These are phyloP conservation scores for Crithidia fasciculata DNA, from an alignment of 208 protist genomes.

Conservation along the genomic window DNA sequence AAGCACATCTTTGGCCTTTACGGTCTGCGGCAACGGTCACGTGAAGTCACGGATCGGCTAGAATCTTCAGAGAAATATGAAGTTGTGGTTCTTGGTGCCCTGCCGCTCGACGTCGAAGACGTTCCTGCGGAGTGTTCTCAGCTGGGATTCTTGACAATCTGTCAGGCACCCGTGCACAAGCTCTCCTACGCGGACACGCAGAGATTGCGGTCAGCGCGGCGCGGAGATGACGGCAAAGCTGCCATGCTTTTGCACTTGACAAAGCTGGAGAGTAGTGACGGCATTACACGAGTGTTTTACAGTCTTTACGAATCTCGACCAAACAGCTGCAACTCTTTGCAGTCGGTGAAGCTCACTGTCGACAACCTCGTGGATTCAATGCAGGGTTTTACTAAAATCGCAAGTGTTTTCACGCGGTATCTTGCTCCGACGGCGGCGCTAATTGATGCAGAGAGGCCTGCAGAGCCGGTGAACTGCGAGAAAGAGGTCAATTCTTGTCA, in stretches of 20 bases:
- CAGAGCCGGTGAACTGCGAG: neutral
- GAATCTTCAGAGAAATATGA: conserved; percentile 31
- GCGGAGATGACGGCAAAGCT: neutral
- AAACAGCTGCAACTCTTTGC: neutral
- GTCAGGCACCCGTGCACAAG: conserved; percentile 58
- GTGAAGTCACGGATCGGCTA: conserved; percentile 42
- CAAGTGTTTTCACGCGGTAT: conserved; percentile 39
- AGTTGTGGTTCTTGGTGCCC: conserved; percentile 41
- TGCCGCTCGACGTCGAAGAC: neutral
- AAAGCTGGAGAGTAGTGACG: neutral
- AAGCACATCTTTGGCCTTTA: conserved; percentile 47
- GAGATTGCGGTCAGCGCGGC: conserved; percentile 12
- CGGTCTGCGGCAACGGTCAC: conserved; percentile 37
- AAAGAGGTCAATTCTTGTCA: neutral
- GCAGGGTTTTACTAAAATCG: conserved; percentile 53
- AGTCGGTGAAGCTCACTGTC: conserved; percentile 43
- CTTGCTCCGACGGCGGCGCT: neutral
- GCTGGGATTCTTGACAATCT: conserved; percentile 48
- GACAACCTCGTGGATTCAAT: conserved; percentile 73
- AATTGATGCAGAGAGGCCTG: neutral
- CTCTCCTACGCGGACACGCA: conserved; percentile 56
- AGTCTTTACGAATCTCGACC: conserved; percentile 7
- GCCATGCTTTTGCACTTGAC: conserved; percentile 42
- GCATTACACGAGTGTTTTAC: conserved; percentile 20
- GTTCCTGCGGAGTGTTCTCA: conserved; percentile 3